Evolutionary conservation across 257 asterid species (phyloP), one percentile per base, ranked within the genome.

Genomic region (Petunia axillaris): DNA sequence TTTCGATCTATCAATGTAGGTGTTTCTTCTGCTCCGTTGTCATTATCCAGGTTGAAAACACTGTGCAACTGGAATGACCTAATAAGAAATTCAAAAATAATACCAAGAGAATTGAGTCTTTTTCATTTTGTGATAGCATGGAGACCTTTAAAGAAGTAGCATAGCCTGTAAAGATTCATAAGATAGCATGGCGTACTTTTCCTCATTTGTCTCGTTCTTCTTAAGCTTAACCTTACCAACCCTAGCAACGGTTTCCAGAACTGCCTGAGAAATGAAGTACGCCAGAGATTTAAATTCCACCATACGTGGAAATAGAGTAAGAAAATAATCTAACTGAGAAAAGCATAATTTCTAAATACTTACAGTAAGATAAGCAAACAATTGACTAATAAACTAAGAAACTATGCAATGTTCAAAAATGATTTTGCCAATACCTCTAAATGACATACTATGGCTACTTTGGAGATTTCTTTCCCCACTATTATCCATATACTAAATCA

Each of bases 181-280:
- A 77, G 85, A 83, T 82, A 81, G 82, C 84, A 76, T 65, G 50
- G 68, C 89, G 25, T 89, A 93, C 98, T 91, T 93, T 70, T 90
- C 97, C 76, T 90, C 93, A 83, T 86, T 93, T 3, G 94, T 90
- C 75, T 89, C 97, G 67, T 91, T 93, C 85, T 90, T 93, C 93
- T 93, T 93, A 88, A 90, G 85, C 93, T 84, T 87, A 70, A 93
- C 90, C 85, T 95, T 87, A 65, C 97, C 98, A 87, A 93, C 90
- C 86, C 97, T 87, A 66, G 98, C 98, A 87, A 93, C 96, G 82
- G 94, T 90, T 87, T 91, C 98, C 85, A 93, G 82, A 87, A 90
- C 92, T 76, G 97, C 98, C 97, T 93, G 94, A 63, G 80, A 83
- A 84, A 80, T 86, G 84, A 88, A 53, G 46, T 37, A 57, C 75